Percentiles rank a stretch among this genome's conserved stretches.
Conservation (phyloP, 345 rosid genomes). For the Citrus australasica region DNA sequence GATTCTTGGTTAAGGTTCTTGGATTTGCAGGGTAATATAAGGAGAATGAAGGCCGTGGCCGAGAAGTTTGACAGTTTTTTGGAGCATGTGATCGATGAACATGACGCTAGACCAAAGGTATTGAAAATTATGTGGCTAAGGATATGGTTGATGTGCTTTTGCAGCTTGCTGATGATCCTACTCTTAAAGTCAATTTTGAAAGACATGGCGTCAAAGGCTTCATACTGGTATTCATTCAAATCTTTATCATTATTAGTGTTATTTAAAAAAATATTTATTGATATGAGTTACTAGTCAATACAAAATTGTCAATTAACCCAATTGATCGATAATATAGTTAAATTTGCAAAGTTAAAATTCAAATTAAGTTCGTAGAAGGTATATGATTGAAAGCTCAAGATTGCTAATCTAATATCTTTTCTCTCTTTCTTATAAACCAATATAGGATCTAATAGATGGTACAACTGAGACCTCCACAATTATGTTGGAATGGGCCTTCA, state of each 20-base stretch:
- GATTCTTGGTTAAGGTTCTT: slow-evolving; percentile 51
- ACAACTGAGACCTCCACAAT: slow-evolving; percentile 61
- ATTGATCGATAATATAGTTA: too few species aligned
- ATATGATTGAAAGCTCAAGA: too few species aligned
- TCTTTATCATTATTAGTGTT: neutral
- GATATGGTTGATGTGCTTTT: slow-evolving; percentile 69
- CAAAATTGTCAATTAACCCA: too few species aligned
- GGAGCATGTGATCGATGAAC: slow-evolving; percentile 62
- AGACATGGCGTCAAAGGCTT: slow-evolving; percentile 61
- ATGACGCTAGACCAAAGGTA: slow-evolving; percentile 30
- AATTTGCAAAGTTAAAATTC: too few species aligned
- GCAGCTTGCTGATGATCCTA: slow-evolving; percentile 38
- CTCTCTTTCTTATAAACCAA: too few species aligned
- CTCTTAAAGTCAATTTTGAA: slow-evolving; percentile 43
- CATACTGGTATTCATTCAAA: slow-evolving; percentile 31
- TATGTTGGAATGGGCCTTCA: slow-evolving; percentile 60
- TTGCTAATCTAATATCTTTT: too few species aligned
- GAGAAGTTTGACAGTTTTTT: slow-evolving; percentile 54
- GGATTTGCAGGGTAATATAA: slow-evolving; percentile 58
- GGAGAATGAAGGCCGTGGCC: slow-evolving; percentile 57
- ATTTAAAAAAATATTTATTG: too few species aligned
- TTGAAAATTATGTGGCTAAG: slow-evolving; percentile 36
- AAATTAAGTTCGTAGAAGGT: too few species aligned
- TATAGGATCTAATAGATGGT: slow-evolving; percentile 55
- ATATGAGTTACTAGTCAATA: too few species aligned